Evolutionary conservation across 345 rosid species (phyloP).

Genomic region (Combretum micranthum): DNA sequence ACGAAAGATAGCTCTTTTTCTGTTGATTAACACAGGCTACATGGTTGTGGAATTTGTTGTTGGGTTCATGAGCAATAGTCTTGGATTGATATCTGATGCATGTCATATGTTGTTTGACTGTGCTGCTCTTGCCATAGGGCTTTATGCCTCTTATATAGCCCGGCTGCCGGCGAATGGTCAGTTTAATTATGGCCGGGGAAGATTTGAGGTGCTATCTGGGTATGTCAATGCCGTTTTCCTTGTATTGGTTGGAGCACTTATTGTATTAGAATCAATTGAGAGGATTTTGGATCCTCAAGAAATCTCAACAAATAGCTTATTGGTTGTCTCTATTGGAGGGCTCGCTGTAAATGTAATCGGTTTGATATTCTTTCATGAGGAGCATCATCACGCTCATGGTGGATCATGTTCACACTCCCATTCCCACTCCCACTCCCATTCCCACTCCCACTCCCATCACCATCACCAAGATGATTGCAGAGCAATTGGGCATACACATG

Average conservation of each 20-base stretch:
- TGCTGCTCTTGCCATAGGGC: slow-evolving; percentile 91
- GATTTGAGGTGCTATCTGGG: slow-evolving; percentile 92
- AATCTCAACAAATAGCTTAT: slow-evolving; percentile 78
- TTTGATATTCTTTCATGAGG: slow-evolving; percentile 90
- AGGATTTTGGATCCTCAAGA: slow-evolving; percentile 97
- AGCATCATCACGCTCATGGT: slow-evolving; percentile 99
- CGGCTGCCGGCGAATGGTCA: slow-evolving; percentile 83
- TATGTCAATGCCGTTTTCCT: slow-evolving; percentile 91
- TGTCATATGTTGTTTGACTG: slow-evolving; percentile 99
- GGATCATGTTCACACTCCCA: slow-evolving; percentile 75
- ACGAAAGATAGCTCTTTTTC: slow-evolving; percentile 86
- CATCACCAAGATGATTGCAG: slow-evolving; percentile 16
- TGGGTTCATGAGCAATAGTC: slow-evolving; percentile 96
- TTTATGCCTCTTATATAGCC: slow-evolving; percentile 89
- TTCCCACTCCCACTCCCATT: slow-evolving; percentile 35
- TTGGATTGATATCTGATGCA: slow-evolving; percentile 93
- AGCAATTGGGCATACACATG: slow-evolving; percentile 18
- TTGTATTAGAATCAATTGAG: slow-evolving; percentile 89
- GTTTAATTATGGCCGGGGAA: slow-evolving; percentile 92
- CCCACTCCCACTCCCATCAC: slow-evolving; percentile 28
- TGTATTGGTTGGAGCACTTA: slow-evolving; percentile 80
- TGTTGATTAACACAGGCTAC: slow-evolving; percentile 76
- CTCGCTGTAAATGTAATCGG: slow-evolving; percentile 82
- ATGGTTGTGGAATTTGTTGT: slow-evolving; percentile 92
- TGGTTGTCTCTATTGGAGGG: slow-evolving; percentile 87